Evolutionary conservation across 2,329 filamentous ascomycete species (phyloP).

Genomic region (Pseudogymnoascus sp.): DNA sequence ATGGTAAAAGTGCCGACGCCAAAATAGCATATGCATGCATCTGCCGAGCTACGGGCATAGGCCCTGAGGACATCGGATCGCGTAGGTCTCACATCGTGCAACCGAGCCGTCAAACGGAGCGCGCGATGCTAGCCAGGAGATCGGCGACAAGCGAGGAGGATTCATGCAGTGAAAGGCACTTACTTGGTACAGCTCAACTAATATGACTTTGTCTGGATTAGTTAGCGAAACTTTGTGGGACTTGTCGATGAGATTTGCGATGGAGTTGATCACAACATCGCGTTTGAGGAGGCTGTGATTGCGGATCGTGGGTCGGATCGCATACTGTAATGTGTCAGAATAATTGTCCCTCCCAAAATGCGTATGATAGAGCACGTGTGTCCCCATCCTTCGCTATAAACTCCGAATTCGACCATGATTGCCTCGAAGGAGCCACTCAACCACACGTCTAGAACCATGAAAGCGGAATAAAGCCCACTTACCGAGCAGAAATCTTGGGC

Average conservation of each 20-base stretch:
- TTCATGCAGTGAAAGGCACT: slow-evolving; percentile 17
- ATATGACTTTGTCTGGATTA: slow-evolving; percentile 67
- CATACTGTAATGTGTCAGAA: slow-evolving; percentile 49
- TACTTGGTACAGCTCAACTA: slow-evolving; percentile 77
- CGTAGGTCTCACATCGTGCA: slow-evolving; percentile 11
- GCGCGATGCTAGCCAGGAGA: slow-evolving; percentile 15
- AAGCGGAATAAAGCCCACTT: not conserved
- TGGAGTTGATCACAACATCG: slow-evolving; percentile 55
- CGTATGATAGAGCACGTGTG: not conserved
- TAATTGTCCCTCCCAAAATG: not conserved
- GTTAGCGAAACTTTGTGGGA: slow-evolving; percentile 71
- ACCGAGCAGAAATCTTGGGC: slow-evolving; percentile 14
- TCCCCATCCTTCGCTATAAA: not conserved
- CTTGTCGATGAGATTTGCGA: slow-evolving; percentile 50
- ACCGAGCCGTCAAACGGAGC: slow-evolving; percentile 11
- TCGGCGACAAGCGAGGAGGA: not conserved
- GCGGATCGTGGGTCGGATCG: slow-evolving; percentile 71
- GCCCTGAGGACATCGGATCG: not conserved
- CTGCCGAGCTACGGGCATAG: slow-evolving; percentile 8
- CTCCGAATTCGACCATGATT: not conserved
- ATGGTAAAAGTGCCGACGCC: not conserved
- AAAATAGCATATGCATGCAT: slow-evolving; percentile 6
- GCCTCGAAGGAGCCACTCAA: not conserved
- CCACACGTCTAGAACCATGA: not conserved
- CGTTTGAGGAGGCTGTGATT: slow-evolving; percentile 64